Base-by-base conservation (phyloP, 116 monocot genomes). In the Iris pallida region DNA sequence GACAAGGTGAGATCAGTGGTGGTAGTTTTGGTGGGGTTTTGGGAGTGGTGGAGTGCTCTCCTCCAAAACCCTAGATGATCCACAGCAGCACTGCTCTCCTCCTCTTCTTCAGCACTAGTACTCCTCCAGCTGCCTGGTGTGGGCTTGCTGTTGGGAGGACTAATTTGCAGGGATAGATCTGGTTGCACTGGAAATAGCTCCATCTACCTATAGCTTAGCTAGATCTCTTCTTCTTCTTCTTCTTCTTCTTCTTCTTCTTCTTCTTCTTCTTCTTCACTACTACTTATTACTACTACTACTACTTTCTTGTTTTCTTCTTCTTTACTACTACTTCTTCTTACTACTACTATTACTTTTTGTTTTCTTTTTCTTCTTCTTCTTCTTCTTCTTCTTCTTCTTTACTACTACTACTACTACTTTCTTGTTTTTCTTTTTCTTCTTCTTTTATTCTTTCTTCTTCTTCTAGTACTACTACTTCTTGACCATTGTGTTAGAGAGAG, bases 121-220 rank as follows among this genome's bases (percentile, higher is more conserved):
- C 48, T 63, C 46, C 63, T 45, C 14, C 63, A 45, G 16, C 42
- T 45, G 5, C 20, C 63, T 42, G 70, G 18, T 40, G 64, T 42
- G 71, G 69, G 54, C 6, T 20, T 40, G 8, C 55, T 52, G 75
- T 30, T 80, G 15, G 80, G 80, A 10, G 80, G 74, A 60, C 80
- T 80, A 44, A 80, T 80, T 65, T 74, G 74, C 4, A 80, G 51
- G 15, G 80, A 64, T n/a, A 80, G 66, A 52, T 80, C 80, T 42
- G 75, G 79, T 20, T 73, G 79, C n/a, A 68, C 63, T 15, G 73
- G 74, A 47, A 80, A 80, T 0, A 80, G 55, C 66, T 80, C 80
- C 80, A 80, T 75, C 42, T 30, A 30, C 30, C 30, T 30, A 15
- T 61, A 30, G 30, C 30, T 30, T 17, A 8, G 2, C 30, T 30